Evolutionary conservation across 1,284 basidiomycete genomes (phyloP).

Genomic region (Fistulinella cinereoalba): DNA sequence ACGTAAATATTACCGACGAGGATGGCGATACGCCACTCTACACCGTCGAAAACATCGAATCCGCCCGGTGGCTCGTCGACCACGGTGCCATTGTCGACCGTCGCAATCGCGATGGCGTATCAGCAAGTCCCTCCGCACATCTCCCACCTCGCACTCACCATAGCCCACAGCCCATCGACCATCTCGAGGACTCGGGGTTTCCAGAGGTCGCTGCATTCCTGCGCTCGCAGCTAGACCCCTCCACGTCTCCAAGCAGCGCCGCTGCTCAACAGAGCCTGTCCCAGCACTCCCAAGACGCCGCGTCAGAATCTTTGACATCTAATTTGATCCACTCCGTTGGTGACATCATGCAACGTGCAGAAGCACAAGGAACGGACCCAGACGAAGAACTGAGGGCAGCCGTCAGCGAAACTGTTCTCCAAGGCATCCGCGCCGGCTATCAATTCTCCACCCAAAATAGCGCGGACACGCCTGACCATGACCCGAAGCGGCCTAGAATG

Average conservation of each 20-base stretch:
- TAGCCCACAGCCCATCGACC: slow-evolving; percentile 61
- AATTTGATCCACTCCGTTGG: slow-evolving; percentile 64
- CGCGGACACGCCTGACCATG: slow-evolving; percentile 12
- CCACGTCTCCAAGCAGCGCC: slow-evolving; percentile 18
- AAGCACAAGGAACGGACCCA: slow-evolving; percentile 59
- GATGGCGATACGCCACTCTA: slow-evolving; percentile 92
- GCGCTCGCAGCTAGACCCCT: slow-evolving; percentile 41
- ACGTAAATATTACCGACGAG: slow-evolving; percentile 82
- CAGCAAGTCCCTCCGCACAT: slow-evolving; percentile 49
- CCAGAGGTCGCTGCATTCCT: slow-evolving; percentile 76
- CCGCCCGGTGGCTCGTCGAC: slow-evolving; percentile 75
- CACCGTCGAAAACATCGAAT: slow-evolving; percentile 80
- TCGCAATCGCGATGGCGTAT: slow-evolving; percentile 70
- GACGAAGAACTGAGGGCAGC: slow-evolving; percentile 56
- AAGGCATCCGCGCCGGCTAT: slow-evolving; percentile 59
- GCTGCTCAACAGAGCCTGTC: slow-evolving; percentile 43
- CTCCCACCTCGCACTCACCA: neutral
- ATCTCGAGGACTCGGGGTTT: slow-evolving; percentile 76
- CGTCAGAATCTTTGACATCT: slow-evolving; percentile 68
- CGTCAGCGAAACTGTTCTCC: slow-evolving; percentile 59
- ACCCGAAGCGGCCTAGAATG: slow-evolving; percentile 27
- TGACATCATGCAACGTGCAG: slow-evolving; percentile 63
- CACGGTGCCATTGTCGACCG: slow-evolving; percentile 71
- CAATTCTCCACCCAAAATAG: slow-evolving; percentile 39
- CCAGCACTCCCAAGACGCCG: slow-evolving; percentile 65